Percentiles rank a stretch among this genome's conserved stretches.
phyloP scores from a whole-genome alignment of 768 basidiomycete species.

The Chiua virens region DNA sequence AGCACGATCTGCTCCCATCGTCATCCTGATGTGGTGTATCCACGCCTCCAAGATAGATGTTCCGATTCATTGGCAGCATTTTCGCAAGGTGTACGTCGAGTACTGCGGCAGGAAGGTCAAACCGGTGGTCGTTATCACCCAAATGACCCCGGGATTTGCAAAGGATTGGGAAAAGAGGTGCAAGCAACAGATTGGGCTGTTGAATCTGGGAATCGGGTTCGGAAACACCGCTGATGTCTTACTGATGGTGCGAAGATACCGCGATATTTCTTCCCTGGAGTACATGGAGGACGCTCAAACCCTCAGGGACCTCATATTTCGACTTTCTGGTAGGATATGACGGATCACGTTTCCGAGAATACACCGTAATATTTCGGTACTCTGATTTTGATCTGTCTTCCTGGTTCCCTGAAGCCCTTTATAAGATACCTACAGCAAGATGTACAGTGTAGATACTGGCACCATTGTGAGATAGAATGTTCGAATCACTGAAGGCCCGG shows the following conservation, averaged over 20 bases:
- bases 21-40: constrained; percentile 30
- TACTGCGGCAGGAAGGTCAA: constrained; percentile 24
- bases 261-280: constrained; percentile 15
- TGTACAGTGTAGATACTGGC: no score
- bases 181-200: constrained; percentile 9
- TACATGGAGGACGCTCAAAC: constrained; percentile 16
- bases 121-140: constrained; percentile 26
- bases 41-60: constrained; percentile 30
- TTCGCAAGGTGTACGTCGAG: constrained; percentile 26
- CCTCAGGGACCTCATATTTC: constrained; percentile 18
- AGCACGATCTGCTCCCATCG: constrained; percentile 1
- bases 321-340: constrained; percentile 12
- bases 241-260: constrained; percentile 17
- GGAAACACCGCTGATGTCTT: not conserved
- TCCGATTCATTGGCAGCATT: constrained; percentile 25
- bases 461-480: no score
- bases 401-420: no score
- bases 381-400: no score
- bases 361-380: no score
- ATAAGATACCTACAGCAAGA: no score
- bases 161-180: constrained; percentile 21
- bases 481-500: no score
- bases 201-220: constrained; percentile 8
- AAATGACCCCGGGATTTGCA: constrained; percentile 18
- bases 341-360: not conserved